Conservation (phyloP, 2,329 filamentous ascomycete genomes). For the Paramyrothecium sp. region DNA sequence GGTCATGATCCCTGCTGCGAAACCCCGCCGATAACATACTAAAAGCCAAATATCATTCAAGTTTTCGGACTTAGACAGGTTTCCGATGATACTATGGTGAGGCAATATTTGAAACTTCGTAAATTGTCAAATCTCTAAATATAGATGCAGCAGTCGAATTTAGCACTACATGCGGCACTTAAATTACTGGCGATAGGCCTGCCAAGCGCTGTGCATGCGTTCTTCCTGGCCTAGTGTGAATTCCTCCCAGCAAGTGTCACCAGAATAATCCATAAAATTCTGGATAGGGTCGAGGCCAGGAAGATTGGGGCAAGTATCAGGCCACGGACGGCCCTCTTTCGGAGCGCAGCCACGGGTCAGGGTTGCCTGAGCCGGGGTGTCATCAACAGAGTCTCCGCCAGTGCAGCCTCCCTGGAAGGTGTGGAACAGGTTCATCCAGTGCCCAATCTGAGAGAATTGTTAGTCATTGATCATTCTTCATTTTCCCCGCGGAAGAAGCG, state of each 20-base stretch:
- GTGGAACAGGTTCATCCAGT: constrained; percentile 48
- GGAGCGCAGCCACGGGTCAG: constrained; percentile 32
- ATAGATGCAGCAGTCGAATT: no score
- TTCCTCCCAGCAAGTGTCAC: constrained; percentile 42
- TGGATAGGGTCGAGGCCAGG: constrained; percentile 33
- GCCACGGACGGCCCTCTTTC: constrained; percentile 14
- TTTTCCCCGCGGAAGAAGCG: no score
- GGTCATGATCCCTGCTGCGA: no score
- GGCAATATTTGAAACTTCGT: no score
- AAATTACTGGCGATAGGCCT: no score
- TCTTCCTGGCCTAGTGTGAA: constrained; percentile 41
- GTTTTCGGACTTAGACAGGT: no score
- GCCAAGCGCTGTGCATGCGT: constrained; percentile 38
- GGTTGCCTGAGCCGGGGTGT: constrained; percentile 37
- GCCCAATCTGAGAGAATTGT: constrained; percentile 26
- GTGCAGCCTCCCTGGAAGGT: constrained; percentile 44
- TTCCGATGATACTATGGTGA: no score
- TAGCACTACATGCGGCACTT: no score
- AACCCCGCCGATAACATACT: no score
- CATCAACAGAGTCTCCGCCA: constrained; percentile 37
- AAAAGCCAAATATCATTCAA: no score
- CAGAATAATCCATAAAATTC: constrained; percentile 39
- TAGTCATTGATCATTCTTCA: no score
- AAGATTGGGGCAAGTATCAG: constrained; percentile 28
- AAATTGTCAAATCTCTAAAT: no score